A percentile compares a stretch with the other conserved stretches of the same genome.
Conservation (phyloP, 768 basidiomycete genomes). For the Psilocybe sp. region DNA sequence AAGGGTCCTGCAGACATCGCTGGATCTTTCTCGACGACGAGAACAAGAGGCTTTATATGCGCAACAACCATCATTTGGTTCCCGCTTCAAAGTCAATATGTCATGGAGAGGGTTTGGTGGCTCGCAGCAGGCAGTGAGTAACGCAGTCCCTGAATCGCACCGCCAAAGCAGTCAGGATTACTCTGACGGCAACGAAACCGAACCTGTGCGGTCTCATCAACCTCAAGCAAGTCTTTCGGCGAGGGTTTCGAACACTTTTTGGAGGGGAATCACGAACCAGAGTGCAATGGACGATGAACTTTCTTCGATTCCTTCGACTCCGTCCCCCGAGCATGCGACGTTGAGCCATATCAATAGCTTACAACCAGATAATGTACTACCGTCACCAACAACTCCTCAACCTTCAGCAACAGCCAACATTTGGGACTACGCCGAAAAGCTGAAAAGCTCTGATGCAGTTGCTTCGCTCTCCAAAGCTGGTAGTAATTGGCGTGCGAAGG, state of each 20-base stretch:
- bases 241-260: constrained; percentile 60
- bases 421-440: constrained; percentile 72
- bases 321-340: constrained; percentile 27
- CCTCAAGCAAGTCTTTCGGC: constrained; percentile 18
- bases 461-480: constrained; percentile 72
- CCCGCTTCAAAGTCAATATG: constrained; percentile 56
- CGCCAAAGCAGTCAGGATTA: constrained; percentile 32
- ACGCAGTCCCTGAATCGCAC: constrained; percentile 31
- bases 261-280: constrained; percentile 77
- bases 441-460: constrained; percentile 70
- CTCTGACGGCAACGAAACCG: constrained; percentile 42
- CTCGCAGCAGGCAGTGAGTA: constrained; percentile 42
- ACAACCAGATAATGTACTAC: neutral
- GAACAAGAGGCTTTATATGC: constrained; percentile 32
- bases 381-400: constrained; percentile 19
- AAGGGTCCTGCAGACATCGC: constrained; percentile 62
- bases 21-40: constrained; percentile 55
- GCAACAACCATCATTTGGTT: constrained; percentile 33
- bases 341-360: neutral
- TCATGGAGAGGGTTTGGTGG: constrained; percentile 64
- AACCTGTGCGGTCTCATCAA: constrained; percentile 26
- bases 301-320: constrained; percentile 39
- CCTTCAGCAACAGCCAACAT: constrained; percentile 35
- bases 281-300: constrained; percentile 57
- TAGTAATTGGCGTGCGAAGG: constrained; percentile 72